Base-by-base conservation (phyloP, 1,284 basidiomycete species). In the Fistulina hepatica region DNA sequence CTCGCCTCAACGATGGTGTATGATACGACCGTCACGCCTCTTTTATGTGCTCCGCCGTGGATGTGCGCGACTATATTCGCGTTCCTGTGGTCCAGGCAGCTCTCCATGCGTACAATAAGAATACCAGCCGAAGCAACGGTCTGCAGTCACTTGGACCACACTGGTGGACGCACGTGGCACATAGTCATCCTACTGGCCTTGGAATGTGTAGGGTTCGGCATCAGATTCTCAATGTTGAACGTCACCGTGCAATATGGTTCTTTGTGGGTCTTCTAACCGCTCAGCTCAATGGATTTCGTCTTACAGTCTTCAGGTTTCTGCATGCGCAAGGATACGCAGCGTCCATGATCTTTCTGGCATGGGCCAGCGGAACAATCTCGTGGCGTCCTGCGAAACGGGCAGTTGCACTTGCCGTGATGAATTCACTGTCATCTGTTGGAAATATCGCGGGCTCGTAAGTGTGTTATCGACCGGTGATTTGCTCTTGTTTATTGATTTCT, bases 21-120 rank as follows among this genome's bases (percentile, higher is more conserved):
- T 57, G 67, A 61, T 41, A 57, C 65, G 5, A 79, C 73, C 5
- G 59, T 76, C n/a, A 76, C 81, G 1, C 62, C 88, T 15, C 56
- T 86, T 31, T 67, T 86, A 21, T 83, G 79, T 45, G 81, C 80
- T 8, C 84, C 85, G 22, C 84, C 84, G 3, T 90, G 80, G 73
- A 58, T 74, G 10, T 74, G 85, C 53, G 71, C 81, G 1, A 73
- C 74, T 4, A 56, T 75, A 16, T 62, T 71, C 12, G 64, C 70
- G 3, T 66, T 74, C 36, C 35, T 48, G 19, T 50, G 71, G 24
- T 68, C 73, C 2, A 63, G 65, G 74, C 74, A 36, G 20, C 56
- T 38, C 23, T 34, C 33, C 17, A 31, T n/a, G 15, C 28, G 10
- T 15, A 7, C 33, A 16, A 13, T 41, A 30, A 25, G 16, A 4